A percentile compares a stretch with the other conserved stretches of the same genome.
These are phyloP conservation scores for Panus rudis DNA, from an alignment of 768 basidiomycete species.

Conservation along the genomic window DNA sequence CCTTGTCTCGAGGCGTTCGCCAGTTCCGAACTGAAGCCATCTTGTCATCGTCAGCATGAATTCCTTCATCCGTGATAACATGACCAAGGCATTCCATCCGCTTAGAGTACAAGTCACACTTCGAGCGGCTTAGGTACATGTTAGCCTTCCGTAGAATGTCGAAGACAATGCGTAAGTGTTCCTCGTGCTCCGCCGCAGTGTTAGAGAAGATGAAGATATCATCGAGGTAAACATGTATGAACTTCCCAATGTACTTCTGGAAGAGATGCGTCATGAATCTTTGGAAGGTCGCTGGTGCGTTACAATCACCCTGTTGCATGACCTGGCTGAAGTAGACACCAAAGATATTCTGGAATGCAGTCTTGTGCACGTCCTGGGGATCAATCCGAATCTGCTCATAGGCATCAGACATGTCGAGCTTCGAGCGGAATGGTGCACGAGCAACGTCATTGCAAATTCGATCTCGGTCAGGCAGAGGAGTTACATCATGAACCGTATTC, in stretches of 20 bases:
- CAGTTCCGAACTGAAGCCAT: constrained; percentile 26
- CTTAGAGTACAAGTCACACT: constrained; percentile 26
- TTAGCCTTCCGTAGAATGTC: constrained; percentile 18
- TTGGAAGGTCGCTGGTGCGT: constrained; percentile 40
- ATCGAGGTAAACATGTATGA: constrained; percentile 38
- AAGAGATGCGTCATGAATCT: constrained; percentile 35
- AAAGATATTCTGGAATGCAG: constrained; percentile 27
- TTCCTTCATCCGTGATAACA: constrained; percentile 31
- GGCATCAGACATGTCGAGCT: constrained; percentile 34
- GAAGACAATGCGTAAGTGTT: constrained; percentile 28
- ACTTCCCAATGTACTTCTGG: constrained; percentile 28
- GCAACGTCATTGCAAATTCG: constrained; percentile 30
- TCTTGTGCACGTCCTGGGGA: constrained; percentile 23
- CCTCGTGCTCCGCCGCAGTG: constrained; percentile 31
- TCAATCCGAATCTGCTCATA: constrained; percentile 36
- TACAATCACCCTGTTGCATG: constrained; percentile 40
- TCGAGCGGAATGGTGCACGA: constrained; percentile 25
- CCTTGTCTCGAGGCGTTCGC: constrained; percentile 25
- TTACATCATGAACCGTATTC: constrained; percentile 34
- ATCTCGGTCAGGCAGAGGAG: constrained; percentile 36
- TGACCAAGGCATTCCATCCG: constrained; percentile 33
- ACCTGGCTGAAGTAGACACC: constrained; percentile 31
- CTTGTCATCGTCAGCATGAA: constrained; percentile 32
- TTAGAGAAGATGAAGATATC: constrained; percentile 35
- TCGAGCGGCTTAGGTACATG: constrained; percentile 28